A percentile compares a stretch with the other conserved stretches of the same genome.
Conservation (phyloP, 1,284 basidiomycete species). For the Schizopora paradoxa region DNA sequence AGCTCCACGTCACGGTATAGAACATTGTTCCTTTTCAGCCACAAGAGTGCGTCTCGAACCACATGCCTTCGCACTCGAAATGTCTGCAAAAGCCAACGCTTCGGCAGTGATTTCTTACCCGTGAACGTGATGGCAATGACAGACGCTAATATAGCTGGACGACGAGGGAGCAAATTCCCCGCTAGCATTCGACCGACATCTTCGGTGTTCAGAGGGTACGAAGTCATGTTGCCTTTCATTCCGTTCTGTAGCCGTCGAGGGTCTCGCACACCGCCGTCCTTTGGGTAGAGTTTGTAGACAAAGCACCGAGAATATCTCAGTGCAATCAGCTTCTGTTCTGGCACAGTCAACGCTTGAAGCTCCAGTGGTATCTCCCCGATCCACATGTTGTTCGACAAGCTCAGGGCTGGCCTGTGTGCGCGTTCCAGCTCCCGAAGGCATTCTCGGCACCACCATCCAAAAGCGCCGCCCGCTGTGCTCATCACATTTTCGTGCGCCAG, state of each 20-base stretch:
- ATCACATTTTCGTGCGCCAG: background rate
- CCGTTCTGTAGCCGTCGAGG: constrained; percentile 3
- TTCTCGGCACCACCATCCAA: background rate
- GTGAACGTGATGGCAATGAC: constrained; percentile 28
- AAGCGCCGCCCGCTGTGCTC: background rate
- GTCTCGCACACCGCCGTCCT: constrained; percentile 1
- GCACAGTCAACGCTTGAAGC: constrained; percentile 23
- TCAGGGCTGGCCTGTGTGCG: background rate
- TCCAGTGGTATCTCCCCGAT: constrained; percentile 25
- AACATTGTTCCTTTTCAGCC: constrained; percentile 33
- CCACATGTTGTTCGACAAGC: constrained; percentile 29
- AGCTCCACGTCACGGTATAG: constrained; percentile 31
- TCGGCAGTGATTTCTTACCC: constrained; percentile 20
- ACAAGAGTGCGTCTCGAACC: constrained; percentile 25
- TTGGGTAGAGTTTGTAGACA: constrained; percentile 30
- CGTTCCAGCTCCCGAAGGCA: constrained; percentile 3
- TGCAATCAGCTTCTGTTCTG: constrained; percentile 27
- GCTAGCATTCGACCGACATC: constrained; percentile 20
- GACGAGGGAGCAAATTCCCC: constrained; percentile 22
- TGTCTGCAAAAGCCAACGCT: constrained; percentile 19
- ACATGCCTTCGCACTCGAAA: constrained; percentile 25
- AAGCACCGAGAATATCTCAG: constrained; percentile 22
- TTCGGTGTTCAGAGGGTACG: constrained; percentile 15
- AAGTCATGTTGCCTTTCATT: constrained; percentile 23
- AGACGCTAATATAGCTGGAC: constrained; percentile 22